phyloP scores from a whole-genome alignment of 805 yeast species.

The Wickerhamiella spandovensis region DNA sequence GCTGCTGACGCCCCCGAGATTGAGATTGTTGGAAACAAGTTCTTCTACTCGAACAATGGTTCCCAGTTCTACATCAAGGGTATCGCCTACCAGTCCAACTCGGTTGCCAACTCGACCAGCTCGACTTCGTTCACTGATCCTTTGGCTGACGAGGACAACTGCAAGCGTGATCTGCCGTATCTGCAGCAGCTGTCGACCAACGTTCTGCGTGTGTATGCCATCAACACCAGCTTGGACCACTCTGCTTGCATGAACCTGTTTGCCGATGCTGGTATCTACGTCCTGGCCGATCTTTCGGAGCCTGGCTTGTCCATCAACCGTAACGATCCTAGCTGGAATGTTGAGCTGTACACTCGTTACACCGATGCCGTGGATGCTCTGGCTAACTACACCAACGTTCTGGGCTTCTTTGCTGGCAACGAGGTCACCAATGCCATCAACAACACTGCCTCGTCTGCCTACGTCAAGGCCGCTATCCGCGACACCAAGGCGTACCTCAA shows the following conservation, averaged over 20 bases:
- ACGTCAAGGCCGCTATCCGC: conserved; percentile 91
- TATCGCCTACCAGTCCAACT: conserved; percentile 68
- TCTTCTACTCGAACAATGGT: conserved; percentile 58
- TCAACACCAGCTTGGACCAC: conserved; percentile 61
- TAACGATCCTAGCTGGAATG: conserved; percentile 65
- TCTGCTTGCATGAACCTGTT: conserved; percentile 63
- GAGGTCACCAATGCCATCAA: conserved; percentile 78
- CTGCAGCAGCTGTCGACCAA: conserved; percentile 56
- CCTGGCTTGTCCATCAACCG: conserved; percentile 71
- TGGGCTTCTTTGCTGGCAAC: conserved; percentile 96
- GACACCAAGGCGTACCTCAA: conserved; percentile 70
- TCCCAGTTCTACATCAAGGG: conserved; percentile 81
- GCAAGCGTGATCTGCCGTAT: conserved; percentile 76
- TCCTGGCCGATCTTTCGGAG: conserved; percentile 79
- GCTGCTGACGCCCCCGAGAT: conserved; percentile 33
- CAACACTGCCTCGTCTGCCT: conserved; percentile 84
- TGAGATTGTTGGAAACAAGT: conserved; percentile 58
- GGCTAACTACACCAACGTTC: conserved; percentile 61
- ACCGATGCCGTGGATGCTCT: conserved; percentile 70
- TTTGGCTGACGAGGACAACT: conserved; percentile 51
- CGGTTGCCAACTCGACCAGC: conserved; percentile 28
- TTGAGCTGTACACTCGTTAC: conserved; percentile 60
- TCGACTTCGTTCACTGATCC: conserved; percentile 57
- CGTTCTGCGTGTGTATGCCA: conserved; percentile 73
- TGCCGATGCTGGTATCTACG: conserved; percentile 79